These are phyloP conservation scores for Lecanicillium sp. DNA, from an alignment of 2,329 filamentous ascomycete genomes.

Conservation along the genomic window DNA sequence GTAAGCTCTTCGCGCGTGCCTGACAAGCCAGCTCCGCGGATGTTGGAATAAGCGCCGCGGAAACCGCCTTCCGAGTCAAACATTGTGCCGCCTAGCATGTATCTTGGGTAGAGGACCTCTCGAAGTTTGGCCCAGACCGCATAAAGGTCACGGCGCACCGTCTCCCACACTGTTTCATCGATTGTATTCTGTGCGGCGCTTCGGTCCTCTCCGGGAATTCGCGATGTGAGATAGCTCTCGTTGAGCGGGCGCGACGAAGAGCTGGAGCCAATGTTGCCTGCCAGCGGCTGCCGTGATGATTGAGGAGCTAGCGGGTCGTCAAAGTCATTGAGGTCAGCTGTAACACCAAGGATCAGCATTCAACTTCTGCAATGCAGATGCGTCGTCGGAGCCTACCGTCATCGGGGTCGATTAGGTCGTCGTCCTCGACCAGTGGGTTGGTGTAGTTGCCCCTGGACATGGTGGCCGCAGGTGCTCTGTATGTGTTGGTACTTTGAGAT, in stretches of 20 bases:
- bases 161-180: conserved; percentile 95
- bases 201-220: conserved; percentile 88
- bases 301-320: conserved; percentile 69
- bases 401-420: conserved; percentile 71
- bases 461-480: conserved; percentile 28
- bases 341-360: conserved; percentile 12
- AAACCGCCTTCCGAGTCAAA: conserved; percentile 45
- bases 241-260: conserved; percentile 52
- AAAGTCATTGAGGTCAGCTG: conserved; percentile 83
- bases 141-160: conserved; percentile 81
- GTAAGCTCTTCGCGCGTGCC: conserved; percentile 56
- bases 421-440: conserved; percentile 53
- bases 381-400: conserved; percentile 47
- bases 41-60: conserved; percentile 53
- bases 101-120: conserved; percentile 93
- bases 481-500: neutral
- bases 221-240: conserved; percentile 77
- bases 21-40: conserved; percentile 48
- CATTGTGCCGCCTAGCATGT: conserved; percentile 69
- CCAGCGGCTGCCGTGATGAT: conserved; percentile 70
- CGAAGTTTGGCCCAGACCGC: conserved; percentile 98
- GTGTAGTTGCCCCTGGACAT: conserved; percentile 49
- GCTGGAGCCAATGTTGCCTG: conserved; percentile 68
- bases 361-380: conserved; percentile 3
- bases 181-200: conserved; percentile 86